Conservation (phyloP, 345 rosid genomes). For the Lumnitzera racemosa region DNA sequence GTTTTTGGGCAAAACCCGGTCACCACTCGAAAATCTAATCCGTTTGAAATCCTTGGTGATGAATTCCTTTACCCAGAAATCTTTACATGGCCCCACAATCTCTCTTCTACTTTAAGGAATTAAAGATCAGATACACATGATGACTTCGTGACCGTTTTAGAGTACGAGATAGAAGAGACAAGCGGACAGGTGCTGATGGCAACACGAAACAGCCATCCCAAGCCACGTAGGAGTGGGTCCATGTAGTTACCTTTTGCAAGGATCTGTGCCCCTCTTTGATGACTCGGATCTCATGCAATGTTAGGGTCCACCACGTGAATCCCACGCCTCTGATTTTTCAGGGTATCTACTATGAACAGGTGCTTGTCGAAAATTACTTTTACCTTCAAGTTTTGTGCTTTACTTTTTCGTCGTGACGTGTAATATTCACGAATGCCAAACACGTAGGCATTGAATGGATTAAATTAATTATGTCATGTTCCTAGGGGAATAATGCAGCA, state of each 20-base stretch:
- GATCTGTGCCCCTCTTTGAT: neutral
- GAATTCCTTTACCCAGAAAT: too few species aligned
- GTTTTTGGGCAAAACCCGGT: too few species aligned
- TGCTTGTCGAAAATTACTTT: neutral
- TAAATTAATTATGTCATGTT: too few species aligned
- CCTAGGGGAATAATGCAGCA: neutral
- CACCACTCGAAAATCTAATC: too few species aligned
- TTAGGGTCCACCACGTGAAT: constrained; percentile 24
- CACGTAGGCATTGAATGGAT: neutral
- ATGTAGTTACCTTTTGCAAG: neutral
- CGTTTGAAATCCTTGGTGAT: too few species aligned
- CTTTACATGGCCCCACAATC: too few species aligned
- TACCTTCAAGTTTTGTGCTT: neutral
- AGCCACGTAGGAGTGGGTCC: constrained; percentile 3
- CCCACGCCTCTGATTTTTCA: constrained; percentile 9
- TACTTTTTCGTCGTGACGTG: constrained; percentile 5
- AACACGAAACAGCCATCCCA: neutral
- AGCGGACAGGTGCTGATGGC: too few species aligned
- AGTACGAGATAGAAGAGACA: too few species aligned
- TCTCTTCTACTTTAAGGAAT: too few species aligned
- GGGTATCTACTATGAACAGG: constrained; percentile 6
- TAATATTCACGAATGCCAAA: constrained; percentile 5
- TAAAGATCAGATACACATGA: too few species aligned
- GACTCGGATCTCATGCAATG: constrained; percentile 10
- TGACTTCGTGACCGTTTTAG: too few species aligned